Evolutionary conservation across 257 asterid species (phyloP), one percentile per base, ranked within the genome.

Genomic region (Asclepias syriaca): DNA sequence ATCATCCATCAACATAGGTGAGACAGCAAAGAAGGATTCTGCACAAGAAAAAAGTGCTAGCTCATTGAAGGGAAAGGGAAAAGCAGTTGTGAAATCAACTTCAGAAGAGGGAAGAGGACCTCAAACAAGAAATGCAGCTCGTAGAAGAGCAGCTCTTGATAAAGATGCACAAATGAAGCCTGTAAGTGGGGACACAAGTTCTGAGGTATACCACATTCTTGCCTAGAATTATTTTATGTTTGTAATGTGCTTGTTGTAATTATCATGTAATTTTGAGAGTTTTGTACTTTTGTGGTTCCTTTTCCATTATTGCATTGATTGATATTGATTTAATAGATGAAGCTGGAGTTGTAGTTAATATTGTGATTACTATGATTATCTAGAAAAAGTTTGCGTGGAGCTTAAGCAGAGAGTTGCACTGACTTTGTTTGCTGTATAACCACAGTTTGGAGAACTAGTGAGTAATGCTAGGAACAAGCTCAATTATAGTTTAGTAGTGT

Each of bases 81-180:
- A 95, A 81, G 98, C 97, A 59, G 91, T 95, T 65, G 72, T 87
- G 81, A 92, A 92, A 81, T 84, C 92, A 10, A 81, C 77, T 54
- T 90, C 77, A 69, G 98, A 95, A 77, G 96, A 85, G 82, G 88
- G 91, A 59, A 87, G 81, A 77, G 96, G 96, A 8, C 96, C 98
- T 32, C 97, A 87, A 80, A 95, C 98, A 18, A 83, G 99, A 84
- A 95, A 87, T 76, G 88, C 96, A 74, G 68, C 93, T 66, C 93
- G 95, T 21, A 83, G 92, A 85, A 85, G 87, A 72, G 96, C 96
- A 68, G 91, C 97, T 77, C 39, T 87, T 70, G 98, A 90, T 73
- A 92, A 89, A 83, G 97, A 89, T 74, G 83, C 82, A 49, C 91
- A 89, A 68, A 73, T 78, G 89, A 90, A 88, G 84, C 83, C 93